Conservation (phyloP, 352 stramenopile species). For the Phytophthora rubi region DNA sequence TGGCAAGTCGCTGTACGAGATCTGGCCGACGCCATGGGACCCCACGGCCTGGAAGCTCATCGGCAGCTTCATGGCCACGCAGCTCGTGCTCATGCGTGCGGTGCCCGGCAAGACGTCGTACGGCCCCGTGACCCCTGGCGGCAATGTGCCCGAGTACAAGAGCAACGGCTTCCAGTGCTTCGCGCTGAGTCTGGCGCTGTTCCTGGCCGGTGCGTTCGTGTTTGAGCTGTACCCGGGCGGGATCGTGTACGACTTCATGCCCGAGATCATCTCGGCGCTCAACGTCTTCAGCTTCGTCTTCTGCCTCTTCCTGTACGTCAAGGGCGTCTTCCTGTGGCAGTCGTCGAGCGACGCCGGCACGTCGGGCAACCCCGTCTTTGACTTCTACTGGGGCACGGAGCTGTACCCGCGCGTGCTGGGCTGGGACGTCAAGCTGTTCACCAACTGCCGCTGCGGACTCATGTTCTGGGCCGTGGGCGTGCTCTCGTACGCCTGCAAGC, state of each 20-base stretch:
- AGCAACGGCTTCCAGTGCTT: slow-evolving; percentile 94
- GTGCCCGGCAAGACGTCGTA: slow-evolving; percentile 90
- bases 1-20: slow-evolving; percentile 61
- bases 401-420: slow-evolving; percentile 94
- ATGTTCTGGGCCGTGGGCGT: slow-evolving; percentile 96
- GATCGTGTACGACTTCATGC: slow-evolving; percentile 91
- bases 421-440: slow-evolving; percentile 98
- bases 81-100: slow-evolving; percentile 91
- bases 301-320: slow-evolving; percentile 92
- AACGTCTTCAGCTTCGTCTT: slow-evolving; percentile 96
- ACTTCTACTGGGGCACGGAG: slow-evolving; percentile 98
- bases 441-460: slow-evolving; percentile 97
- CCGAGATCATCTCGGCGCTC: slow-evolving; percentile 88
- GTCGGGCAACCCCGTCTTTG: slow-evolving; percentile 92
- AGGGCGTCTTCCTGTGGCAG: slow-evolving; percentile 86
- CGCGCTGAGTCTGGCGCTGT: slow-evolving; percentile 84
- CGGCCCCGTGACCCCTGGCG: slow-evolving; percentile 85
- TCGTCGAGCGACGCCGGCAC: slow-evolving; percentile 93
- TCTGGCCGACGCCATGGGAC: slow-evolving; percentile 89
- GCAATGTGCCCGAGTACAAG: slow-evolving; percentile 92
- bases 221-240: slow-evolving; percentile 65
- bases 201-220: slow-evolving; percentile 60
- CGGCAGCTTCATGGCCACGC: slow-evolving; percentile 83
- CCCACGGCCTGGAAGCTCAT: slow-evolving; percentile 91
- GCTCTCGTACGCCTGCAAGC: slow-evolving; percentile 92